These are phyloP conservation scores for Lentinula novae-zelandiae DNA, from an alignment of 1,284 basidiomycete genomes.

Conservation along the genomic window DNA sequence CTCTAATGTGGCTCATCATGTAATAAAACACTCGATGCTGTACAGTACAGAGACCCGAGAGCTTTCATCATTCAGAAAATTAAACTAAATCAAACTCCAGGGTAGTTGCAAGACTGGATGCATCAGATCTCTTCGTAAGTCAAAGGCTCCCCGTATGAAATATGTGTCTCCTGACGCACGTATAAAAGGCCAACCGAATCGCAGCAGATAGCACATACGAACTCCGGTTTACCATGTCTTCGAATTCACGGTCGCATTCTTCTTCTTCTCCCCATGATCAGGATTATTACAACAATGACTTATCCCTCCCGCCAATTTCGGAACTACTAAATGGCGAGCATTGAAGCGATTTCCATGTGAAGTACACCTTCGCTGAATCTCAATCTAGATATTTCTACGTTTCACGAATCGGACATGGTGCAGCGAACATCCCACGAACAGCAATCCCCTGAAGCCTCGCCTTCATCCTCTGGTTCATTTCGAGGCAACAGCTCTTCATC, in stretches of 20 bases:
- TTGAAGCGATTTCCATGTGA: background rate
- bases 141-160: background rate
- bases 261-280: background rate
- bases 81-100: background rate
- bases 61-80: background rate
- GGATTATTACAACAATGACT: background rate
- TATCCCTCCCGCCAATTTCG: constrained; percentile 1
- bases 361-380: background rate
- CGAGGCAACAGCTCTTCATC: too few relatives aligned
- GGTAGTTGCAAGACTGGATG: background rate
- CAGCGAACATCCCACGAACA: background rate
- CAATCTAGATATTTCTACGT: background rate
- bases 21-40: background rate
- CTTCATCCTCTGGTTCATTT: too few relatives aligned
- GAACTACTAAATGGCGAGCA: background rate
- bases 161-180: background rate
- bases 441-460: too few relatives aligned
- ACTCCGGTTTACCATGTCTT: background rate
- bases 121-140: background rate
- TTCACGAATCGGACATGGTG: background rate
- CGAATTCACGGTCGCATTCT: background rate
- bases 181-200: background rate
- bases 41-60: background rate
- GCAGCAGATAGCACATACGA: background rate
- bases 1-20: background rate